Evolutionary conservation across 768 basidiomycete genomes (phyloP).

Genomic region (Boletus fagicola): DNA sequence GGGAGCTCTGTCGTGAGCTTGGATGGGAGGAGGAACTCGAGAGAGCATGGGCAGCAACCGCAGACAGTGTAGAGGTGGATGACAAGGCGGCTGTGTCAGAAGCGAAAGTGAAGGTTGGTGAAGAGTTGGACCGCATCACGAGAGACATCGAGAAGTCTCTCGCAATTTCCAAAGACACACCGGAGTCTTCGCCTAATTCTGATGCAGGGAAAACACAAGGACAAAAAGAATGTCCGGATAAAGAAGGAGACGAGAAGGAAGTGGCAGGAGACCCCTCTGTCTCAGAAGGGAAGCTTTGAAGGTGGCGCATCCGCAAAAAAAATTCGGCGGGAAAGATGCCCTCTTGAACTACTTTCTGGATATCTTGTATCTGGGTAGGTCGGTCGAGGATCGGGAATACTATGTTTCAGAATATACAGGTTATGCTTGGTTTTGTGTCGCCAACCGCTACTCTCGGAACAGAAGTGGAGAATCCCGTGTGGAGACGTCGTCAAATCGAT

Average conservation of each 20-base stretch:
- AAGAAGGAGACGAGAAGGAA: not conserved
- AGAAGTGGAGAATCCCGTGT: not conserved
- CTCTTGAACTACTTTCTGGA: not conserved
- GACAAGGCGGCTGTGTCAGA: conserved; percentile 5
- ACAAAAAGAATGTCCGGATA: not conserved
- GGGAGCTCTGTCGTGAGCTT: conserved; percentile 59
- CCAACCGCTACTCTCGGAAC: not conserved
- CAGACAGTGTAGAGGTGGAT: conserved; percentile 24
- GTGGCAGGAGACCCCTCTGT: not conserved
- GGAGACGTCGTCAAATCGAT: not conserved
- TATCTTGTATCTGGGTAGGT: not conserved
- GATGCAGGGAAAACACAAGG: not conserved
- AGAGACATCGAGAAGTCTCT: conserved; percentile 24
- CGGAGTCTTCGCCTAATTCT: not conserved
- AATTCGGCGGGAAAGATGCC: too few species aligned
- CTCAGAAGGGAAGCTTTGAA: conserved; percentile 11
- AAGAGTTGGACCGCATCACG: conserved; percentile 29
- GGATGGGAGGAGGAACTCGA: conserved; percentile 73
- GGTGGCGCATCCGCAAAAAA: not conserved
- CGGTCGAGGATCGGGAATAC: too few species aligned
- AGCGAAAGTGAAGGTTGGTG: conserved; percentile 8
- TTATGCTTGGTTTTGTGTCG: not conserved
- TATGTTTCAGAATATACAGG: too few species aligned
- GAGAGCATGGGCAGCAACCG: conserved; percentile 54
- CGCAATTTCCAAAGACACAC: conserved; percentile 12